These are phyloP conservation scores for Alternaria sp. DNA, from an alignment of 2,329 filamentous ascomycete genomes.

Conservation along the genomic window DNA sequence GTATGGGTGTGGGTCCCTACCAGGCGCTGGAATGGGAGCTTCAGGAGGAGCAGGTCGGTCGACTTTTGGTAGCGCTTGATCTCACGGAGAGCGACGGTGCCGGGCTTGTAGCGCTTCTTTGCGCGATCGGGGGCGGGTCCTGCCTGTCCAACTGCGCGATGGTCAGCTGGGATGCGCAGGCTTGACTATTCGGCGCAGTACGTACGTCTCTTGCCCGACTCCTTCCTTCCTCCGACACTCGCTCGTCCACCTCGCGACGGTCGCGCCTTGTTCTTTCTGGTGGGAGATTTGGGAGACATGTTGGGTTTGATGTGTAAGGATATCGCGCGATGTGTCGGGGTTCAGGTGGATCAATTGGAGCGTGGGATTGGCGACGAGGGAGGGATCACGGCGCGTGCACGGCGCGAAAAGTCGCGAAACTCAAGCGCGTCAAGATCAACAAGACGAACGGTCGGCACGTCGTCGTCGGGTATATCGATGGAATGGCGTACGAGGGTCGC, in stretches of 20 bases:
- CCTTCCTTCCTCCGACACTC: slow-evolving; percentile 23
- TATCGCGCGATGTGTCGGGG: neutral
- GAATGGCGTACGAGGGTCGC: slow-evolving; percentile 1
- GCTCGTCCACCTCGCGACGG: slow-evolving; percentile 40
- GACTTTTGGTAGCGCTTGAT: slow-evolving; percentile 98
- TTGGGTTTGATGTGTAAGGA: neutral
- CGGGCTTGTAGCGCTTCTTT: slow-evolving; percentile 56
- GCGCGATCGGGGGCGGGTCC: slow-evolving; percentile 42
- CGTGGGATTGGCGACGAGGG: neutral
- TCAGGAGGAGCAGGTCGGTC: slow-evolving; percentile 93
- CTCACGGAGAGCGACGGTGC: slow-evolving; percentile 96
- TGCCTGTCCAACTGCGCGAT: slow-evolving; percentile 33
- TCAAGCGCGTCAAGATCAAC: slow-evolving; percentile 16
- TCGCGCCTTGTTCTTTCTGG: slow-evolving; percentile 39
- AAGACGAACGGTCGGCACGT: neutral
- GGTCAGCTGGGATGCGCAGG: slow-evolving; percentile 7
- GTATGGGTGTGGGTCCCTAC: slow-evolving; percentile 48
- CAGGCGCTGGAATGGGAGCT: slow-evolving; percentile 96
- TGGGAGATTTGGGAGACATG: slow-evolving; percentile 32
- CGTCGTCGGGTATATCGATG: slow-evolving; percentile 6
- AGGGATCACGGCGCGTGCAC: slow-evolving; percentile 2
- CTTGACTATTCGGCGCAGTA: neutral
- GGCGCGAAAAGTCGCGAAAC: neutral
- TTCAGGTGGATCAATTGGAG: neutral
- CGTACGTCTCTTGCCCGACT: slow-evolving; percentile 29